Percentiles rank a stretch among this genome's conserved stretches.
Evolutionary conservation across 208 protist species (phyloP).

Genomic region (Trichomonas tenax): DNA sequence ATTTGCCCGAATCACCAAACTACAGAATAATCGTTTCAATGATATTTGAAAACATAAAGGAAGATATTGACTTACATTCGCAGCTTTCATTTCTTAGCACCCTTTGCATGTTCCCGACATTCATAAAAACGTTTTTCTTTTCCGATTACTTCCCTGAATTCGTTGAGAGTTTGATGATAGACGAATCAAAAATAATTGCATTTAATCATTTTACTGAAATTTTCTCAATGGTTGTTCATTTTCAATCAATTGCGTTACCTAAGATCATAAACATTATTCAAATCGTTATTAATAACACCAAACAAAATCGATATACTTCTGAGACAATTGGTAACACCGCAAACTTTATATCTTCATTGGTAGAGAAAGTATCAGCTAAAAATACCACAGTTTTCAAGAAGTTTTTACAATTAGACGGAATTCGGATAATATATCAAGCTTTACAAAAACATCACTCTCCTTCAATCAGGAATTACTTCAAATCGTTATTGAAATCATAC

Average conservation of each 20-base stretch:
- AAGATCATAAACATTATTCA: background rate
- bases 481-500: background rate
- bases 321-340: background rate
- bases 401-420: background rate
- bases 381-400: background rate
- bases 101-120: background rate
- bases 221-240: background rate
- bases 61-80: background rate
- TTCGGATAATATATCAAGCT: background rate
- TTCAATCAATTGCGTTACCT: background rate
- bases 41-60: background rate
- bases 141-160: background rate
- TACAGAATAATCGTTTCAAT: background rate
- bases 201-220: background rate
- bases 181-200: background rate
- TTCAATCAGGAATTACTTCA: background rate
- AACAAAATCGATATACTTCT: background rate
- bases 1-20: background rate
- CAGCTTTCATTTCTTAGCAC: background rate
- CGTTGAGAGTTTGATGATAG: background rate
- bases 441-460: background rate
- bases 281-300: background rate
- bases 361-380: background rate
- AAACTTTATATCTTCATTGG: background rate
- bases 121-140: background rate